phyloP scores from a whole-genome alignment of 345 rosid genomes.

The Corchorus capsularis region DNA sequence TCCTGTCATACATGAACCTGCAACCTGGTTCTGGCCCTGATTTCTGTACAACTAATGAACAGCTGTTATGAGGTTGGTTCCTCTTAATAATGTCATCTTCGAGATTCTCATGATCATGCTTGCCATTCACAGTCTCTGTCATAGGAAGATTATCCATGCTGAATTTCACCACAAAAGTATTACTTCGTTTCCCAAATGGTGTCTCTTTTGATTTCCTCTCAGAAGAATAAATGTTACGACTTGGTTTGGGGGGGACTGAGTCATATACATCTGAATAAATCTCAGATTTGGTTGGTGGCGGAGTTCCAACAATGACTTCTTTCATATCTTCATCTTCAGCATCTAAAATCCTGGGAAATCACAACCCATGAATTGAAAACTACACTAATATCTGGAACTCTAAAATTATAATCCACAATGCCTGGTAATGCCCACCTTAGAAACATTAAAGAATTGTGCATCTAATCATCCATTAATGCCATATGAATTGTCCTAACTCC shows the following conservation, averaged over 20 bases:
- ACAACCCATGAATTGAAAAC: background rate
- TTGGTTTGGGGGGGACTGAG: constrained; percentile 37
- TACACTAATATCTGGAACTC: background rate
- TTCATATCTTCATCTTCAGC: constrained; percentile 52
- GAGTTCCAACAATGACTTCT: constrained; percentile 59
- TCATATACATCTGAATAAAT: constrained; percentile 47
- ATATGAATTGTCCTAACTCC: background rate
- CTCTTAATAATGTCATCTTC: constrained; percentile 82
- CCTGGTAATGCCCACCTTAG: background rate
- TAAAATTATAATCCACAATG: background rate
- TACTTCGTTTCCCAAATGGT: constrained; percentile 71
- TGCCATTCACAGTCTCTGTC: constrained; percentile 39
- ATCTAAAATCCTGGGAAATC: constrained; percentile 59
- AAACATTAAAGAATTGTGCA: background rate
- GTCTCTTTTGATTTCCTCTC: constrained; percentile 63
- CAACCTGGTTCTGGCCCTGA: constrained; percentile 78
- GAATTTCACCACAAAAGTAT: constrained; percentile 70
- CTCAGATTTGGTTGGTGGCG: constrained; percentile 56
- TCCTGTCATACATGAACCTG: constrained; percentile 85
- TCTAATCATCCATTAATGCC: background rate
- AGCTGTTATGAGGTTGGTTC: constrained; percentile 57
- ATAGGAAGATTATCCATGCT: constrained; percentile 46
- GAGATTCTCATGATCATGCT: constrained; percentile 34
- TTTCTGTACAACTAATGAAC: constrained; percentile 58
- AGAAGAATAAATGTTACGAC: constrained; percentile 61